Percentiles rank a stretch among this genome's conserved stretches.
Evolutionary conservation across 345 rosid genomes (phyloP).

Genomic region (Firmiana major): DNA sequence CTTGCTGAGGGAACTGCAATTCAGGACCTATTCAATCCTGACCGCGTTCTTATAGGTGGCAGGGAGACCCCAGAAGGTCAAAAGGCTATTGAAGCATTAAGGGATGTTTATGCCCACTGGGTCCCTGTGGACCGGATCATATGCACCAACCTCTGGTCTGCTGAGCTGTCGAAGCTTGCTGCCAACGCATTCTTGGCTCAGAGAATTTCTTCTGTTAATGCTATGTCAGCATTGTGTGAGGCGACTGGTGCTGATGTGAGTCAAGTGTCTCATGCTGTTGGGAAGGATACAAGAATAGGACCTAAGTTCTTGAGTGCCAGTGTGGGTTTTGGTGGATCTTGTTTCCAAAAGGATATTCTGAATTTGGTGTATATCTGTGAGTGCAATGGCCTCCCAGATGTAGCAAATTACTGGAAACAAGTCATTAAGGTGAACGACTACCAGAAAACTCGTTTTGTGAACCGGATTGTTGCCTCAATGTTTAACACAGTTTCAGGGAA

Average conservation of each 20-base stretch:
- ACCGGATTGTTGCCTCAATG: conserved; percentile 62
- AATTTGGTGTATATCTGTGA: conserved; percentile 68
- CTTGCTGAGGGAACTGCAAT: conserved; percentile 80
- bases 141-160: conserved; percentile 75
- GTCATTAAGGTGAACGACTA: conserved; percentile 74
- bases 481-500: conserved; percentile 57
- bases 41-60: conserved; percentile 70
- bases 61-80: conserved; percentile 60
- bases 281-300: conserved; percentile 62
- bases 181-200: conserved; percentile 76
- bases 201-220: conserved; percentile 71
- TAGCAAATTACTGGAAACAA: conserved; percentile 73
- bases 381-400: conserved; percentile 67
- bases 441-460: conserved; percentile 63
- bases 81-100: conserved; percentile 47
- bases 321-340: conserved; percentile 75
- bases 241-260: conserved; percentile 69
- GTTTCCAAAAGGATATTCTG: conserved; percentile 69
- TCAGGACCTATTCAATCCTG: conserved; percentile 47
- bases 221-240: conserved; percentile 74
- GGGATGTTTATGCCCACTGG: conserved; percentile 71
- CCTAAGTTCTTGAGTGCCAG: conserved; percentile 70
- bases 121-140: conserved; percentile 56
- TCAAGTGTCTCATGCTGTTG: conserved; percentile 58
- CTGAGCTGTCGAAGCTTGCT: conserved; percentile 74